These are phyloP conservation scores for Jimgerdemannia flammicorona DNA, from an alignment of 192 early-diverging fungal genomes.

Conservation along the genomic window DNA sequence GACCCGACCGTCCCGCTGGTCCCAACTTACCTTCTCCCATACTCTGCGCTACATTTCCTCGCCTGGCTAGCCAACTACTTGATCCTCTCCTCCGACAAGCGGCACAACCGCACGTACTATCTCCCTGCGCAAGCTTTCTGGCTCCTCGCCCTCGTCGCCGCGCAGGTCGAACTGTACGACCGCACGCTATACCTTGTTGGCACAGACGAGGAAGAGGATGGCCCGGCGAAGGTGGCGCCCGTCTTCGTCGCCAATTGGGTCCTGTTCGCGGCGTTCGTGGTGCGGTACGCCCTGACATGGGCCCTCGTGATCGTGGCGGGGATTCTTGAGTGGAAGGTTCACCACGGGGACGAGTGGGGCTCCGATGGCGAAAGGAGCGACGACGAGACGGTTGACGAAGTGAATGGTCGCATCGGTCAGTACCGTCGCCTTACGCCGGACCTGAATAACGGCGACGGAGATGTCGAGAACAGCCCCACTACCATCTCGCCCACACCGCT, in stretches of 20 bases:
- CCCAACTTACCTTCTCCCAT: background rate
- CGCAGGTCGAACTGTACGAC: slow-evolving; percentile 11
- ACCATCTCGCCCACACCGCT: background rate
- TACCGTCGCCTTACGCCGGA: too few relatives aligned
- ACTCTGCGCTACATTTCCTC: background rate
- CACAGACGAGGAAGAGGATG: background rate
- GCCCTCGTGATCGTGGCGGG: slow-evolving; percentile 5
- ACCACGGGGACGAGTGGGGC: background rate
- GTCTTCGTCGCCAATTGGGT: slow-evolving; percentile 7
- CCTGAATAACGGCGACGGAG: background rate
- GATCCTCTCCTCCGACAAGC: background rate
- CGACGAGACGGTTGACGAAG: background rate
- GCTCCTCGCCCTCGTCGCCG: slow-evolving; percentile 8
- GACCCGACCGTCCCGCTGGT: background rate
- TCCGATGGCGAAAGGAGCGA: background rate
- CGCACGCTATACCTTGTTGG: slow-evolving; percentile 2
- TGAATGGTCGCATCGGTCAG: background rate
- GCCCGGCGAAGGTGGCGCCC: background rate
- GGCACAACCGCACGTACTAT: background rate
- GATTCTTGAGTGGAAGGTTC: background rate
- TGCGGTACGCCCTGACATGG: slow-evolving; percentile 4
- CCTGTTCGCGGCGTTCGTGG: slow-evolving; percentile 3
- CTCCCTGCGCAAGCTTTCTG: slow-evolving; percentile 12
- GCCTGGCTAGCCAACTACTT: background rate
- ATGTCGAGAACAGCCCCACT: background rate